Conservation (phyloP, 2,329 filamentous ascomycete species). For the Paecilomyces variotii region DNA sequence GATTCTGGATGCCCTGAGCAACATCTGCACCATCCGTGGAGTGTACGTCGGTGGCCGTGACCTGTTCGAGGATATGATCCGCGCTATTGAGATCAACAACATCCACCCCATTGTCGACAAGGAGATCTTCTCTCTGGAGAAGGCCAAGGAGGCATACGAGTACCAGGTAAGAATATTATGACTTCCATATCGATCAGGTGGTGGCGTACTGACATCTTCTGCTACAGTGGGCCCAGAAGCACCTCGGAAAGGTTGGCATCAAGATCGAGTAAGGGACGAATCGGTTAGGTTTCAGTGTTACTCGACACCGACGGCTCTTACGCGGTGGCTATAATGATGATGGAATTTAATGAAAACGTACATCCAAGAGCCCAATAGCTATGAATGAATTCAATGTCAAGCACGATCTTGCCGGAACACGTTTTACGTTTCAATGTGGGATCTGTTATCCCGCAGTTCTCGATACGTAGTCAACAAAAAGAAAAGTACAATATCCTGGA, state of each 20-base stretch:
- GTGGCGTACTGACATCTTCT: slow-evolving; percentile 10
- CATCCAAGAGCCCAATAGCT: too few relatives aligned
- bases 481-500: too few relatives aligned
- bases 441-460: too few relatives aligned
- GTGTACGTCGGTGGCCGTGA: slow-evolving; percentile 49
- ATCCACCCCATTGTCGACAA: slow-evolving; percentile 53
- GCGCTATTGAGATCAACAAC: slow-evolving; percentile 50
- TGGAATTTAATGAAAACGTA: not conserved
- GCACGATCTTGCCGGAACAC: too few relatives aligned
- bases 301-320: not conserved
- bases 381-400: too few relatives aligned
- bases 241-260: slow-evolving; percentile 50
- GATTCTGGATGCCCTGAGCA: slow-evolving; percentile 43
- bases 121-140: slow-evolving; percentile 47
- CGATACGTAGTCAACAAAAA: too few relatives aligned
- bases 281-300: not conserved
- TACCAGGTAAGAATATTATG: slow-evolving; percentile 36
- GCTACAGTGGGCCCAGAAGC: slow-evolving; percentile 41
- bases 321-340: not conserved
- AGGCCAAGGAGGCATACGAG: slow-evolving; percentile 48
- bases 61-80: slow-evolving; percentile 53
- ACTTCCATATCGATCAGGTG: slow-evolving; percentile 8
- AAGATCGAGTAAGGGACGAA: slow-evolving; percentile 27
- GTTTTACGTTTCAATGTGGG: too few relatives aligned
- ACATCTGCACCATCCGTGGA: slow-evolving; percentile 50